Evolutionary conservation across 2,329 filamentous ascomycete species (phyloP).

Genomic region (Tolypocladium amazonense): DNA sequence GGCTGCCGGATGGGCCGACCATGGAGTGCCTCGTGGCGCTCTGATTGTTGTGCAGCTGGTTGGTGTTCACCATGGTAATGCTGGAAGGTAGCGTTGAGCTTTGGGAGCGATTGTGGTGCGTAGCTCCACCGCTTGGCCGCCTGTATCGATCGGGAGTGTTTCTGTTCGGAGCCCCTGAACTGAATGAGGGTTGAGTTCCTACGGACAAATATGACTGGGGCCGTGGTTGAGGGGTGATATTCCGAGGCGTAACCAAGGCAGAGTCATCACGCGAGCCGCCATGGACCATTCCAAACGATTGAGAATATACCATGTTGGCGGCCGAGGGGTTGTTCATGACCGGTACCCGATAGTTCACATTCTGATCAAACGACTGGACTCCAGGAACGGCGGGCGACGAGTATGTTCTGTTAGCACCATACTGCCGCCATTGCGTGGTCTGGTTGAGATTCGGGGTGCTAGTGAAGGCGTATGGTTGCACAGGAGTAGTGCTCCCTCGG

Average conservation of each 20-base stretch:
- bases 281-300: slow-evolving; percentile 21
- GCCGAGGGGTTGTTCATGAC: slow-evolving; percentile 26
- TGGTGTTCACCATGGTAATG: slow-evolving; percentile 14
- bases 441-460: slow-evolving; percentile 56
- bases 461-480: slow-evolving; percentile 70
- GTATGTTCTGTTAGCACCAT: slow-evolving; percentile 34
- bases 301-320: slow-evolving; percentile 28
- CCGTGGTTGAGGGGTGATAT: slow-evolving; percentile 26
- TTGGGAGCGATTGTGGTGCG: slow-evolving; percentile 26
- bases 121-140: slow-evolving; percentile 41
- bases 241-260: slow-evolving; percentile 29
- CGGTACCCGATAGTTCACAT: slow-evolving; percentile 9
- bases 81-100: slow-evolving; percentile 20
- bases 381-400: slow-evolving; percentile 33
- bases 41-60: slow-evolving; percentile 18
- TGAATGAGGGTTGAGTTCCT: slow-evolving; percentile 37
- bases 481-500: slow-evolving; percentile 45
- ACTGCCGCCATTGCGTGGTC: slow-evolving; percentile 39
- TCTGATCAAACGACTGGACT: slow-evolving; percentile 13
- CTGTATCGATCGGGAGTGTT: slow-evolving; percentile 69
- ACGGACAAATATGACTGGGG: slow-evolving; percentile 32
- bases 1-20: slow-evolving; percentile 39
- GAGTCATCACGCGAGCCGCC: slow-evolving; percentile 43
- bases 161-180: slow-evolving; percentile 25
- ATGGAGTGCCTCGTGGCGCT: slow-evolving; percentile 20